phyloP scores from a whole-genome alignment of 495 filamentous ascomycete genomes.

The Achaetomiella virescens region DNA sequence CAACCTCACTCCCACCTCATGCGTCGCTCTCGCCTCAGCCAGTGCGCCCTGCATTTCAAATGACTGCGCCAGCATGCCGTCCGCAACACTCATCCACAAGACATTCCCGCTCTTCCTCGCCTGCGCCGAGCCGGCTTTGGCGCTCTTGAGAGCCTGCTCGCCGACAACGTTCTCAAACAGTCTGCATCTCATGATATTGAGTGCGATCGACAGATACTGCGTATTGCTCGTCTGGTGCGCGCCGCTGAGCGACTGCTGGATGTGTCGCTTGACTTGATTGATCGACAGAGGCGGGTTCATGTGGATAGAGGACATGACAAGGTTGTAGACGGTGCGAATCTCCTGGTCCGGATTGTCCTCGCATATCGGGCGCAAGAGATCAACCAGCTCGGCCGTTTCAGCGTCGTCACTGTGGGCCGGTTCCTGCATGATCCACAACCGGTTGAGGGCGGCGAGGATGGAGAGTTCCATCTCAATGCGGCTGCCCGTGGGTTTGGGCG shows the following conservation, averaged over 20 bases:
- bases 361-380: slow-evolving; percentile 62
- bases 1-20: slow-evolving; percentile 20
- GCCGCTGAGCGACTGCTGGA: slow-evolving; percentile 53
- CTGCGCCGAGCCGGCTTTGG: slow-evolving; percentile 64
- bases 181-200: slow-evolving; percentile 77
- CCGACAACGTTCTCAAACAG: slow-evolving; percentile 84
- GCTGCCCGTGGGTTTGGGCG: slow-evolving; percentile 29
- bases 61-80: slow-evolving; percentile 70
- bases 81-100: slow-evolving; percentile 81
- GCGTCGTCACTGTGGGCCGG: slow-evolving; percentile 45
- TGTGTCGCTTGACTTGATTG: slow-evolving; percentile 67
- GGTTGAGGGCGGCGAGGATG: slow-evolving; percentile 75
- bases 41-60: slow-evolving; percentile 64
- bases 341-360: slow-evolving; percentile 61
- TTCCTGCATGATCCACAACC: slow-evolving; percentile 72
- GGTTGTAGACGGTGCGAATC: slow-evolving; percentile 68
- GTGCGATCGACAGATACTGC: slow-evolving; percentile 72
- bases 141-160: slow-evolving; percentile 86
- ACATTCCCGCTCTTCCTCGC: slow-evolving; percentile 68
- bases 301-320: slow-evolving; percentile 65
- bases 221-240: slow-evolving; percentile 56
- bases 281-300: slow-evolving; percentile 51
- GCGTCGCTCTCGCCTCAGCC: slow-evolving; percentile 49
- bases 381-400: slow-evolving; percentile 50
- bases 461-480: slow-evolving; percentile 63